Conservation (phyloP, 2,329 filamentous ascomycete genomes). For the Dryadomyces quercus-mongolicae region DNA sequence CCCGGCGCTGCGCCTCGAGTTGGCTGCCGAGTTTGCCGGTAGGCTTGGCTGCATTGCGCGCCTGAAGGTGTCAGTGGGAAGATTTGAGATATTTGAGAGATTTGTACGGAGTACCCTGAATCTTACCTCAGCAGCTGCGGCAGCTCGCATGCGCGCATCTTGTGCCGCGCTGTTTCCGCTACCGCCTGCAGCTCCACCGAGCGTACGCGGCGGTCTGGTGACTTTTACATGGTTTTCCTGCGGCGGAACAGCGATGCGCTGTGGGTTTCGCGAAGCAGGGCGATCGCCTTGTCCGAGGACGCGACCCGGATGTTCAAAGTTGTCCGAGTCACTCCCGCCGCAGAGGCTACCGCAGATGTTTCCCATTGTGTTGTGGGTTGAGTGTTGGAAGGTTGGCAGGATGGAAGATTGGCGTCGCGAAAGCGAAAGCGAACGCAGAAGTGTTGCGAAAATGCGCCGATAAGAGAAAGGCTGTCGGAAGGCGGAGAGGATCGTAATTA, state of each 20-base stretch:
- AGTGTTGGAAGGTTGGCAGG: neutral
- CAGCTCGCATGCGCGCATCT: constrained; percentile 62
- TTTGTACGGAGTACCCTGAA: too few relatives aligned
- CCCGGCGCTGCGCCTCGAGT: constrained; percentile 64
- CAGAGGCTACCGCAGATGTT: constrained; percentile 47
- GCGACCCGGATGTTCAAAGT: constrained; percentile 62
- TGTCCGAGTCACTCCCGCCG: constrained; percentile 53
- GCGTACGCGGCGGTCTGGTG: constrained; percentile 31
- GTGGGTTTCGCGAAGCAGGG: too few relatives aligned
- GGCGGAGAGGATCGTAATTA: too few relatives aligned
- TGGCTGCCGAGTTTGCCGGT: constrained; percentile 60
- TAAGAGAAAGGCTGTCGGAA: too few relatives aligned
- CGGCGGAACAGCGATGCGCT: too few relatives aligned
- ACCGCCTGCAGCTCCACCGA: constrained; percentile 20
- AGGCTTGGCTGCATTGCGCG: constrained; percentile 28
- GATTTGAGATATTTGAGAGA: neutral
- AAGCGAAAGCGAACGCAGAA: too few relatives aligned
- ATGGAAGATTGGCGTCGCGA: too few relatives aligned
- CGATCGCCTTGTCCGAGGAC: constrained; percentile 45
- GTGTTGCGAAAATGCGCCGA: too few relatives aligned
- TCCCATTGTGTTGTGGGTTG: constrained; percentile 48
- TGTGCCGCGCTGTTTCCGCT: constrained; percentile 18
- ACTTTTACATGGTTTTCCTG: neutral
- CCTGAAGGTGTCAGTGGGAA: neutral
- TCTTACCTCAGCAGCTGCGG: constrained; percentile 72